Conservation (phyloP, 2,329 filamentous ascomycete genomes). For the Colletotrichum orchidophilum region DNA sequence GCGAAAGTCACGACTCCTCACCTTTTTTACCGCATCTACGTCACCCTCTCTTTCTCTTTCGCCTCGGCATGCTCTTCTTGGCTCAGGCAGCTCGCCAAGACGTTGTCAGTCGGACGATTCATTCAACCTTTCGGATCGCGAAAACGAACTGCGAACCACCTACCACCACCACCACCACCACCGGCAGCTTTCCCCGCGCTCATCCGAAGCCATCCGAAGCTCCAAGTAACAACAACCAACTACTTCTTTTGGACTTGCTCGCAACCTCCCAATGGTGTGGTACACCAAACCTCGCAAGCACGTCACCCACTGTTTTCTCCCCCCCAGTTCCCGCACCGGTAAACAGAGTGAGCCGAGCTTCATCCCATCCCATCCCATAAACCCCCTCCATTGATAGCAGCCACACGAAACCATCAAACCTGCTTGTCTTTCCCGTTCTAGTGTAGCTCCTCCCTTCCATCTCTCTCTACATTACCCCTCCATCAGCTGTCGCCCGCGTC, state of each 20-base stretch:
- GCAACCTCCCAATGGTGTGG: not conserved
- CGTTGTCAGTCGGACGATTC: not conserved
- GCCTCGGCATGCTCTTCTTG: not conserved
- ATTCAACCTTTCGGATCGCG: not conserved
- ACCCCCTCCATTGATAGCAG: not conserved
- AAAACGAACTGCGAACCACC: not conserved
- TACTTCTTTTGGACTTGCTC: not conserved
- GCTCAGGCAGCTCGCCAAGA: not conserved
- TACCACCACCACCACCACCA: not conserved
- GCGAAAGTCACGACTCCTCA: conserved; percentile 14
- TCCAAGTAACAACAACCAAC: not conserved
- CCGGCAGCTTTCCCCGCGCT: not conserved
- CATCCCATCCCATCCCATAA: no score
- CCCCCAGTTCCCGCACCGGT: not conserved
- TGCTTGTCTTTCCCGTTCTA: not conserved
- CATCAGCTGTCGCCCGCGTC: conserved; percentile 5
- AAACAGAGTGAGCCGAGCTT: not conserved
- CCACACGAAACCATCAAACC: conserved; percentile 28
- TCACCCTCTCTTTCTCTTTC: not conserved
- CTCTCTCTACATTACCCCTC: not conserved
- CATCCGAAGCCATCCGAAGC: not conserved
- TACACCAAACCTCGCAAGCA: conserved; percentile 8
- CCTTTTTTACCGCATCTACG: not conserved
- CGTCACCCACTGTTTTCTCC: not conserved
- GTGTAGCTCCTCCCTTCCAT: not conserved